Evolutionary conservation across 345 rosid genomes (phyloP), one percentile per base, ranked within the genome.

Genomic region (Carallia brachiata): DNA sequence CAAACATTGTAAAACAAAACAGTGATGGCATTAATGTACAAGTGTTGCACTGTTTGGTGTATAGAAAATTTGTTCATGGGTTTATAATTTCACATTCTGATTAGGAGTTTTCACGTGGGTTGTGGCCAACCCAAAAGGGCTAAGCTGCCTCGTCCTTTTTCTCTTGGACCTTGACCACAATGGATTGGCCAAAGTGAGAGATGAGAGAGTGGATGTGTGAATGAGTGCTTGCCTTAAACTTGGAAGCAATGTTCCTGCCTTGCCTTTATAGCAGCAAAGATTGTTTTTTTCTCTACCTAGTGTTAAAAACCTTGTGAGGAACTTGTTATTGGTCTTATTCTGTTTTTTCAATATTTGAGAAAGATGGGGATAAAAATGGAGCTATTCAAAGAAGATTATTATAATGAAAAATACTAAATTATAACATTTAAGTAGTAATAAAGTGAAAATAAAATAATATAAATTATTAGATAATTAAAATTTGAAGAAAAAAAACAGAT

Each of bases 81-180:
- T 17, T 4, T n/a, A 44, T 44, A 17, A 12, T 44, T 12, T 12
- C 3, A 3, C 50, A 12, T 44, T 44, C 50, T 44, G 50, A 13
- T 36, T 13, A 27, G 18, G 10, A 52, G 54, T 7, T 28, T 13
- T 66, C 71, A 66, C 68, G 62, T 61, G 71, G 75, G 16, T 57
- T 65, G 65, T 32, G 37, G 75, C 75, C 75, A 63, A 36, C 61
- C 52, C 61, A 62, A 31, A 19, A 27, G 28, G 56, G 52, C 59
- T 61, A 17, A 34, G 23, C 53, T 31, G 1, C 10, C 23, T 36
- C 34, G 65, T 66, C 72, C 50, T 66, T 71, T 23, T 17, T 70
- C 65, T 54, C 66, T 32, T 1, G 9, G 18, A 53, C 12, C 18
- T 7, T 40, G 37, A 12, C 63, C 18, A 16, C 7, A 44, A 44